Evolutionary conservation across 2,329 filamentous ascomycete genomes (phyloP).

Genomic region (Calonectria crousiana): DNA sequence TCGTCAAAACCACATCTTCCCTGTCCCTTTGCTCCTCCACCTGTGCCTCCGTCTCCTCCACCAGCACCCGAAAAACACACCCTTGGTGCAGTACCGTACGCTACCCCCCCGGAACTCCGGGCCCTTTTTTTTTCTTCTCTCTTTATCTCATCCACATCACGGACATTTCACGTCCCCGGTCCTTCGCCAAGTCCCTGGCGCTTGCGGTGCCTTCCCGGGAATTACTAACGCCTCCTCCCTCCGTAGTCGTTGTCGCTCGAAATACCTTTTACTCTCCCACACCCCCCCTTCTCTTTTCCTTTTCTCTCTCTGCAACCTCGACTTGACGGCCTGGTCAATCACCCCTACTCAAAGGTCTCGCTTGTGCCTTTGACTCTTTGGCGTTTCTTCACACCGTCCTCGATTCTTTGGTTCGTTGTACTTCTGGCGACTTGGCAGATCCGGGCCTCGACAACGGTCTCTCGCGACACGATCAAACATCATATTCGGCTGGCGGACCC

Average conservation of each 20-base stretch:
- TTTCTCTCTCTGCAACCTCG: conserved; percentile 18
- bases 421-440: background rate
- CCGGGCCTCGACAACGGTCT: background rate
- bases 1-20: background rate
- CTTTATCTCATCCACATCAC: conserved; percentile 10
- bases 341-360: conserved; percentile 1
- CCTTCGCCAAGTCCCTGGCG: conserved; percentile 18
- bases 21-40: background rate
- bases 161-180: conserved; percentile 10
- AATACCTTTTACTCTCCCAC: conserved; percentile 8
- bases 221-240: conserved; percentile 30
- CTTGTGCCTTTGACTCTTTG: conserved; percentile 12
- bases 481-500: background rate
- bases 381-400: background rate
- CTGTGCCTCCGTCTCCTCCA: background rate
- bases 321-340: conserved; percentile 4
- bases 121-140: background rate
- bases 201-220: conserved; percentile 26
- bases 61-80: conserved; percentile 18
- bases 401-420: background rate
- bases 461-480: conserved; percentile 4
- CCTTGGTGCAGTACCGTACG: conserved; percentile 9
- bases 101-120: conserved; percentile 17
- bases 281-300: conserved; percentile 4
- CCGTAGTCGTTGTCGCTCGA: conserved; percentile 5